Evolutionary conservation across 2,329 filamentous ascomycete species (phyloP).

Genomic region (Didymellaceae sp.): DNA sequence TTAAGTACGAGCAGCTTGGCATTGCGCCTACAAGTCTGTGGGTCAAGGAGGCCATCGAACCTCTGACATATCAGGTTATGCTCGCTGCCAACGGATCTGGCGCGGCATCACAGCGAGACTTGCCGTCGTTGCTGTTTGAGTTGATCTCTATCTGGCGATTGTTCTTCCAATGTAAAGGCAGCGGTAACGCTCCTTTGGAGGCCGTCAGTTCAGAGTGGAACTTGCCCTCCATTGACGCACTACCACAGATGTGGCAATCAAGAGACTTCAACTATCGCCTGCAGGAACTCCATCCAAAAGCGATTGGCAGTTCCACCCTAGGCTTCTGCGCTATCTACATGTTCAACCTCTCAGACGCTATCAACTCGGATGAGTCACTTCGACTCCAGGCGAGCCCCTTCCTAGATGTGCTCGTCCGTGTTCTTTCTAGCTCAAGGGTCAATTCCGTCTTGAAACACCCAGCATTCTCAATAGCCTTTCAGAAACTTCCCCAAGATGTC

Average conservation of each 20-base stretch:
- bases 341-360: slow-evolving; percentile 37
- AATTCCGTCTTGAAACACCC: slow-evolving; percentile 21
- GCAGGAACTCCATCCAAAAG: slow-evolving; percentile 34
- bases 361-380: slow-evolving; percentile 23
- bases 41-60: slow-evolving; percentile 24
- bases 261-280: slow-evolving; percentile 33
- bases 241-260: slow-evolving; percentile 10
- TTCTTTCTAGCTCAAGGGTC: slow-evolving; percentile 33
- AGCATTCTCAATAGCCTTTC: slow-evolving; percentile 15
- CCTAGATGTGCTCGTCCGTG: slow-evolving; percentile 29
- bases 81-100: slow-evolving; percentile 17
- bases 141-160: slow-evolving; percentile 43
- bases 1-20: slow-evolving; percentile 40
- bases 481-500: slow-evolving; percentile 28
- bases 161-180: slow-evolving; percentile 42
- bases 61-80: slow-evolving; percentile 35
- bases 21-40: slow-evolving; percentile 34
- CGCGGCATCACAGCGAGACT: slow-evolving; percentile 11
- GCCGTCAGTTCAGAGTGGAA: slow-evolving; percentile 35
- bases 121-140: slow-evolving; percentile 34
- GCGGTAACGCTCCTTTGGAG: slow-evolving; percentile 21
- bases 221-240: slow-evolving; percentile 22
- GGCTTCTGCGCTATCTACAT: slow-evolving; percentile 42
- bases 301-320: slow-evolving; percentile 20
- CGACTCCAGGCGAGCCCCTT: slow-evolving; percentile 38